Conservation (phyloP, 345 rosid genomes). For the Gossypium ekmanianum region DNA sequence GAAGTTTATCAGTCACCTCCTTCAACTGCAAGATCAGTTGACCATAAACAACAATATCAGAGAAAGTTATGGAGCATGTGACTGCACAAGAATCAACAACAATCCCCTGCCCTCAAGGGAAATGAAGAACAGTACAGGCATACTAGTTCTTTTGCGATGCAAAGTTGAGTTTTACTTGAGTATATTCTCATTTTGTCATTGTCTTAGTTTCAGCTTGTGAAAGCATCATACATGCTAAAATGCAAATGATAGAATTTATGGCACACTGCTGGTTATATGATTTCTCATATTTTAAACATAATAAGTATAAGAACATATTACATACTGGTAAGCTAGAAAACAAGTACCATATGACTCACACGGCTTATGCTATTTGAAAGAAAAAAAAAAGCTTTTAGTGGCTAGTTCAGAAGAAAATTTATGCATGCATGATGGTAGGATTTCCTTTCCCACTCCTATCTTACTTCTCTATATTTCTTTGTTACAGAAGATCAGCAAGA, state of each 20-base stretch:
- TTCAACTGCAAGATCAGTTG: conserved; percentile 52
- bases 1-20: conserved; percentile 48
- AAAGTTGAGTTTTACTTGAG: neutral
- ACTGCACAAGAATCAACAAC: neutral
- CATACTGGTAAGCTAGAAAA: neutral
- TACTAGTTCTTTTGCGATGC: neutral
- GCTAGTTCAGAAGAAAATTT: neutral
- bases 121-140: neutral
- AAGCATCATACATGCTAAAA: neutral
- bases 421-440: neutral
- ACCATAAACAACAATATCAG: conserved; percentile 6
- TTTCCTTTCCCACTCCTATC: neutral
- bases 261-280: neutral
- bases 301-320: neutral
- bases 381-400: neutral
- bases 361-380: neutral
- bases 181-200: neutral
- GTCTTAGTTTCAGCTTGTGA: neutral
- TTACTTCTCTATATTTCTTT: neutral
- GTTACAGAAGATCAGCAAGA: neutral
- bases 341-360: neutral
- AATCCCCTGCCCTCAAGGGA: neutral
- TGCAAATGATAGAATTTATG: neutral
- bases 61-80: neutral
- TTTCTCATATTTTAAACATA: neutral